These are phyloP conservation scores for Crithidia fasciculata DNA, from an alignment of 208 protist species.

Conservation along the genomic window DNA sequence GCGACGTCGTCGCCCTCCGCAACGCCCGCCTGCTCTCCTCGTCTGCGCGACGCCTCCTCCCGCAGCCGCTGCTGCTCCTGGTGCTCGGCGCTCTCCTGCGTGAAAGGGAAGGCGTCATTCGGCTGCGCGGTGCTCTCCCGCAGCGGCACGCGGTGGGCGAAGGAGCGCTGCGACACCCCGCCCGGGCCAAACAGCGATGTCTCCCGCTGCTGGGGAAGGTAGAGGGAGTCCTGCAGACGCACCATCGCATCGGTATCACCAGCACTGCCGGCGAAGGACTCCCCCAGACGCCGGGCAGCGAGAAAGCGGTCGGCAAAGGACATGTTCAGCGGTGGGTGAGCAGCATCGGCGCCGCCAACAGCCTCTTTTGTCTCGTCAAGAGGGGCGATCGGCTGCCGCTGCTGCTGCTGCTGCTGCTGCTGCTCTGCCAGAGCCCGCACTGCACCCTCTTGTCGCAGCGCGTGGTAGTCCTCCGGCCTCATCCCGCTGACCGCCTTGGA, in stretches of 20 bases:
- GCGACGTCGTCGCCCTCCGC: neutral
- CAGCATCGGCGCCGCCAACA: neutral
- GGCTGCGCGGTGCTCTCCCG: conserved; percentile 10
- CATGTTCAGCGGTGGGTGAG: neutral
- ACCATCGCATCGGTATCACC: neutral
- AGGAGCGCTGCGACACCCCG: neutral
- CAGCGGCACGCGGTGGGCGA: conserved; percentile 1
- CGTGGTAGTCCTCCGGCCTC: conserved; percentile 25
- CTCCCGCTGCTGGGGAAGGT: conserved; percentile 4
- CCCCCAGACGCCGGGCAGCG: conserved; percentile 6
- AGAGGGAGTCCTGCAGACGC: conserved; percentile 14
- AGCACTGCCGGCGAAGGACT: neutral
- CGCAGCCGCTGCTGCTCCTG: conserved; percentile 5
- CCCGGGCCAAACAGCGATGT: neutral
- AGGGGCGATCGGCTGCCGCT: neutral
- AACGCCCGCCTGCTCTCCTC: neutral
- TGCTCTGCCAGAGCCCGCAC: neutral
- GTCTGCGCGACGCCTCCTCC: conserved; percentile 4
- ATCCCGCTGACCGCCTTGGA: conserved; percentile 10
- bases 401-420: neutral
- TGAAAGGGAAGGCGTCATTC: conserved; percentile 17
- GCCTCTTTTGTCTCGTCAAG: no score
- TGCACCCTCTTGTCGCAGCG: conserved; percentile 14
- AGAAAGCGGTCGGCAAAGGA: conserved; percentile 42
- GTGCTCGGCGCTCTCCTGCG: conserved; percentile 22